These are phyloP conservation scores for Annona cherimola DNA, from an alignment of 164 flowering plant genomes.

Conservation along the genomic window DNA sequence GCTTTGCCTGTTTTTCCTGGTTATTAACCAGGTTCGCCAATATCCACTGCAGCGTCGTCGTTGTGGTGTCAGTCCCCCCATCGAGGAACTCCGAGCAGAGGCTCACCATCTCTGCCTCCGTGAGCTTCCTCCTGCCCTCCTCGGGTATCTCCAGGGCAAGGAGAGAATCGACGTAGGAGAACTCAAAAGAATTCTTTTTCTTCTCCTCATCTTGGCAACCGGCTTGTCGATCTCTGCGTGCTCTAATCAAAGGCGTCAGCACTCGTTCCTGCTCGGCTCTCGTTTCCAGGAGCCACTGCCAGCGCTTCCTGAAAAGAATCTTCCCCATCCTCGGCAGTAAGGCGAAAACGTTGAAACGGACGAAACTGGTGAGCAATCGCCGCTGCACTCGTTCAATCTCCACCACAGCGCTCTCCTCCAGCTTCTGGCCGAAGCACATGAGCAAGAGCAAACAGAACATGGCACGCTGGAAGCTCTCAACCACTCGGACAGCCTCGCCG, in stretches of 20 bases:
- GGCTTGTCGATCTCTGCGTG: background rate
- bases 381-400: slow-evolving; percentile 21
- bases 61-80: slow-evolving; percentile 35
- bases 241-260: slow-evolving; percentile 18
- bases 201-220: slow-evolving; percentile 2
- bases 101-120: slow-evolving; percentile 27
- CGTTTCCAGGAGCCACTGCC: slow-evolving; percentile 18
- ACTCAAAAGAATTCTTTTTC: background rate
- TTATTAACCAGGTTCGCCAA: slow-evolving; percentile 31
- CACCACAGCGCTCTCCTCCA: slow-evolving; percentile 24
- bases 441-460: slow-evolving; percentile 30
- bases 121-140: slow-evolving; percentile 39
- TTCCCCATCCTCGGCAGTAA: slow-evolving; percentile 24
- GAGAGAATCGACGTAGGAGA: slow-evolving; percentile 28
- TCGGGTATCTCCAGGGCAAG: slow-evolving; percentile 20
- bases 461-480: slow-evolving; percentile 22
- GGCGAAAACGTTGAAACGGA: slow-evolving; percentile 14
- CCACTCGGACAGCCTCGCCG: slow-evolving; percentile 11
- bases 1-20: slow-evolving; percentile 8
- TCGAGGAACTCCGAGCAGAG: slow-evolving; percentile 33
- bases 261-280: slow-evolving; percentile 16
- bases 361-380: slow-evolving; percentile 4
- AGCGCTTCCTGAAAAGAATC: slow-evolving; percentile 21
- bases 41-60: slow-evolving; percentile 33
- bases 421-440: slow-evolving; percentile 46